phyloP scores from a whole-genome alignment of 805 yeast genomes.

The Kluyveromyces dobzhanskii region DNA sequence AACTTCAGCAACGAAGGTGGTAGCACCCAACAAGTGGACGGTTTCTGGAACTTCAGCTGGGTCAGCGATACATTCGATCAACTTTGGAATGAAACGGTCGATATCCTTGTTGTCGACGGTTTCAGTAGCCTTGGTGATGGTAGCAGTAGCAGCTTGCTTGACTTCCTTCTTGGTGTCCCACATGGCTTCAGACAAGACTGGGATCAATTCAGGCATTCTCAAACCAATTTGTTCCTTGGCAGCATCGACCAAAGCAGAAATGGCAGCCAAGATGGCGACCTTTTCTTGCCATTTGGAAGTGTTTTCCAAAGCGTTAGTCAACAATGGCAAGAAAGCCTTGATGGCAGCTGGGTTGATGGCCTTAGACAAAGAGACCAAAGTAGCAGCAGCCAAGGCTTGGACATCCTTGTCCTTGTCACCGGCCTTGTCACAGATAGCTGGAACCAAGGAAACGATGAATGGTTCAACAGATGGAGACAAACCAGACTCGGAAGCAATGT shows the following conservation, averaged over 20 bases:
- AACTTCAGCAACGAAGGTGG: slow-evolving; percentile 98
- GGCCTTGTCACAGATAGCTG: slow-evolving; percentile 62
- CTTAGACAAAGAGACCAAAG: slow-evolving; percentile 68
- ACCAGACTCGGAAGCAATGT: slow-evolving; percentile 73
- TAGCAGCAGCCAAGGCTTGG: slow-evolving; percentile 64
- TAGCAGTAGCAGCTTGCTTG: slow-evolving; percentile 90
- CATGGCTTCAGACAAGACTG: slow-evolving; percentile 98
- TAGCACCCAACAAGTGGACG: slow-evolving; percentile 97
- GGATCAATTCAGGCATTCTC: slow-evolving; percentile 99
- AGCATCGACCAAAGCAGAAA: slow-evolving; percentile 81
- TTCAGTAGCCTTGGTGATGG: slow-evolving; percentile 94
- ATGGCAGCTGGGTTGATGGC: slow-evolving; percentile 89
- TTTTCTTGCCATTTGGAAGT: slow-evolving; percentile 98
- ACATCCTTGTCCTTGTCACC: slow-evolving; percentile 86
- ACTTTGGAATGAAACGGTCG: slow-evolving; percentile 96
- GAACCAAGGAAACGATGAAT: slow-evolving; percentile 70
- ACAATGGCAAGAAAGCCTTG: slow-evolving; percentile 79
- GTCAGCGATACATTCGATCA: slow-evolving; percentile 92
- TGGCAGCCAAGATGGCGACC: slow-evolving; percentile 78
- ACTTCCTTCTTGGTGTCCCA: slow-evolving; percentile 99
- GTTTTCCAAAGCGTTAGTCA: slow-evolving; percentile 56
- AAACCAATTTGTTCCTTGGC: slow-evolving; percentile 95
- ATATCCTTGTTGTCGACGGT: slow-evolving; percentile 99
- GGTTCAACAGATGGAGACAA: slow-evolving; percentile 95
- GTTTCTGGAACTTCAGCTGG: slow-evolving; percentile 98